A percentile compares a stretch with the other conserved stretches of the same genome.
These are phyloP conservation scores for Phytophthora lateralis DNA, from an alignment of 352 stramenopile species.

Conservation along the genomic window DNA sequence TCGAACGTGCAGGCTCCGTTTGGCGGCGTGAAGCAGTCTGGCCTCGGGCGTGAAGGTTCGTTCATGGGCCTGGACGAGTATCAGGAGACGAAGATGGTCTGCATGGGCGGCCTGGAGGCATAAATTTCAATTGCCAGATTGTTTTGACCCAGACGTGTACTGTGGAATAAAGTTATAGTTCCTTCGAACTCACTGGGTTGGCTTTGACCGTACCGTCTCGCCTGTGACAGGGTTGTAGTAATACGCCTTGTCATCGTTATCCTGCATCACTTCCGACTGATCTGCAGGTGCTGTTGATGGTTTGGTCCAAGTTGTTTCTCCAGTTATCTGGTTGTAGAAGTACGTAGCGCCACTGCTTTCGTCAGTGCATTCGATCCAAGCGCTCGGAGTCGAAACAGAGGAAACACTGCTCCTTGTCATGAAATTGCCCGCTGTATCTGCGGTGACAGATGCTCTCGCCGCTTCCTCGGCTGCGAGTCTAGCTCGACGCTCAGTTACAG, in stretches of 20 bases:
- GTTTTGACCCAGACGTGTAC: conserved; percentile 9
- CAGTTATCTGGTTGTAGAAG: conserved; percentile 49
- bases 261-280: conserved; percentile 29
- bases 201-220: conserved; percentile 41
- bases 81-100: conserved; percentile 97
- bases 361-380: conserved; percentile 36
- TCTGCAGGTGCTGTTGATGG: conserved; percentile 1
- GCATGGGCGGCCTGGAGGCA: conserved; percentile 66
- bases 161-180: conserved; percentile 36
- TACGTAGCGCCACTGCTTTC: conserved; percentile 47
- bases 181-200: conserved; percentile 4
- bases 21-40: conserved; percentile 90
- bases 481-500: conserved; percentile 28
- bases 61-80: conserved; percentile 94
- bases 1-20: conserved; percentile 90
- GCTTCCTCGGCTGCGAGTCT: conserved; percentile 11
- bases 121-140: conserved; percentile 9
- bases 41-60: conserved; percentile 90
- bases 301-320: conserved; percentile 52
- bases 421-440: neutral
- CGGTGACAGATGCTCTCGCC: neutral
- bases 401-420: neutral
- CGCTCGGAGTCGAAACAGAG: neutral
- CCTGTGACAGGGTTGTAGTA: conserved; percentile 46
- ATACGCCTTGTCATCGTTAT: conserved; percentile 42